Evolutionary conservation across 768 basidiomycete species (phyloP).

Genomic region (Mycena crocata): DNA sequence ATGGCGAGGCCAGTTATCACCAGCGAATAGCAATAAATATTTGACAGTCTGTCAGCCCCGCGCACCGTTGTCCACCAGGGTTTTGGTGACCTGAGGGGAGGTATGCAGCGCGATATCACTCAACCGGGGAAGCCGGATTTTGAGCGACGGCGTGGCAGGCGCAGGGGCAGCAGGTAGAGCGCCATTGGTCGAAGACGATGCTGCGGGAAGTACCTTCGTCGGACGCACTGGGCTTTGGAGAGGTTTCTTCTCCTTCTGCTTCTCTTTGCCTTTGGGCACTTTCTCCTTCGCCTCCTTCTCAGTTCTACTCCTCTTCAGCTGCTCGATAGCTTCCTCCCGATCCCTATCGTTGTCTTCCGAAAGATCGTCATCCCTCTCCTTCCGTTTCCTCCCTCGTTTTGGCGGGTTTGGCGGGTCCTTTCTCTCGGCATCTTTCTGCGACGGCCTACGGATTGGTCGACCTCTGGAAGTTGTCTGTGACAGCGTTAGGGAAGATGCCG

Average conservation of each 20-base stretch:
- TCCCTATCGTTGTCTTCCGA: conserved; percentile 28
- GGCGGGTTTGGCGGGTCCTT: conserved; percentile 31
- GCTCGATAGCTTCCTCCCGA: conserved; percentile 19
- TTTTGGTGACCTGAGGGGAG: conserved; percentile 7
- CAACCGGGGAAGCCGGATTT: conserved; percentile 66
- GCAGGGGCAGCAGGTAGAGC: conserved; percentile 39
- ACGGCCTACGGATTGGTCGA: conserved; percentile 37
- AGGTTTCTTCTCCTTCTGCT: conserved; percentile 25
- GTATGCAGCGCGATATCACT: conserved; percentile 41
- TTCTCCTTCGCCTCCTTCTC: conserved; percentile 22
- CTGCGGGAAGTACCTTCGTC: conserved; percentile 21
- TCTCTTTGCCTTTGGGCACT: conserved; percentile 23
- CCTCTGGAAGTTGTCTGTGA: conserved; percentile 32
- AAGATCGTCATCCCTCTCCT: conserved; percentile 41
- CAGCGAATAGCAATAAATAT: conserved; percentile 22
- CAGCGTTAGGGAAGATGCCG: conserved; percentile 14
- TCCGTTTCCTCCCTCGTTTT: conserved; percentile 45
- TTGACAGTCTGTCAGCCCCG: conserved; percentile 5
- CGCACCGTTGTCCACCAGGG: conserved; percentile 18
- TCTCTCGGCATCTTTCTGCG: conserved; percentile 43
- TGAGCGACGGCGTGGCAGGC: conserved; percentile 56
- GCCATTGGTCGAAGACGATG: conserved; percentile 26
- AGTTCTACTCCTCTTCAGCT: conserved; percentile 30
- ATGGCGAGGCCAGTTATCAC: conserved; percentile 13
- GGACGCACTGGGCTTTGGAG: conserved; percentile 46